A percentile compares a stretch with the other conserved stretches of the same genome.
These are phyloP conservation scores for Albugo candida DNA, from an alignment of 352 stramenopile genomes.

Conservation along the genomic window DNA sequence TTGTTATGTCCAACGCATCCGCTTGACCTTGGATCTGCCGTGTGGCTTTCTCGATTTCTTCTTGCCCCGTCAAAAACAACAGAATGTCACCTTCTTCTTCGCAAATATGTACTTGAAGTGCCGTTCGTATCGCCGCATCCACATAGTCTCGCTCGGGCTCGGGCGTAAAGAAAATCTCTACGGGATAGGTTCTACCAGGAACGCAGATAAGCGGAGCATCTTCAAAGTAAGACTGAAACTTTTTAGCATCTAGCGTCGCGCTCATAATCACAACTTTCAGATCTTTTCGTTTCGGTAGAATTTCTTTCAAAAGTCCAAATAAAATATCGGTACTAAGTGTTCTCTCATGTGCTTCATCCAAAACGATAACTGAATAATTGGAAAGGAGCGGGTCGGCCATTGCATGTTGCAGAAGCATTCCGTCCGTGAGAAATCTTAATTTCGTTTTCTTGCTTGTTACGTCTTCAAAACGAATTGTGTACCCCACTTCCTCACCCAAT, in stretches of 20 bases:
- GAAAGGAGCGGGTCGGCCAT: conserved; percentile 93
- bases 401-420: conserved; percentile 98
- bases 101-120: conserved; percentile 97
- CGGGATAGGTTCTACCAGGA: conserved; percentile 87
- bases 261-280: conserved; percentile 96
- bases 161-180: conserved; percentile 98
- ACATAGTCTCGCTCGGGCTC: conserved; percentile 97
- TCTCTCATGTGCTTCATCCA: conserved; percentile 98
- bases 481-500: conserved; percentile 94
- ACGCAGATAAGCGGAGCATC: conserved; percentile 98
- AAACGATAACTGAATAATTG: conserved; percentile 95
- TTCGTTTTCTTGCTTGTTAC: conserved; percentile 94
- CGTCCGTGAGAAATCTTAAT: conserved; percentile 99
- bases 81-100: conserved; percentile 96
- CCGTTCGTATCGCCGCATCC: conserved; percentile 94
- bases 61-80: conserved; percentile 98
- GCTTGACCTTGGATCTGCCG: conserved; percentile 6
- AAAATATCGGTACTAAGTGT: conserved; percentile 98
- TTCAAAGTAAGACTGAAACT: conserved; percentile 99
- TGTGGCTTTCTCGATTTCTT: conserved; percentile 95
- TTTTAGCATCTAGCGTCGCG: conserved; percentile 94
- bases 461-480: conserved; percentile 99
- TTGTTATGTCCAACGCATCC: conserved; percentile 3
- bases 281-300: conserved; percentile 89
- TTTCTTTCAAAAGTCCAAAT: conserved; percentile 98